Conservation (phyloP, 2,329 filamentous ascomycete genomes). For the Sclerotinia nivalis region DNA sequence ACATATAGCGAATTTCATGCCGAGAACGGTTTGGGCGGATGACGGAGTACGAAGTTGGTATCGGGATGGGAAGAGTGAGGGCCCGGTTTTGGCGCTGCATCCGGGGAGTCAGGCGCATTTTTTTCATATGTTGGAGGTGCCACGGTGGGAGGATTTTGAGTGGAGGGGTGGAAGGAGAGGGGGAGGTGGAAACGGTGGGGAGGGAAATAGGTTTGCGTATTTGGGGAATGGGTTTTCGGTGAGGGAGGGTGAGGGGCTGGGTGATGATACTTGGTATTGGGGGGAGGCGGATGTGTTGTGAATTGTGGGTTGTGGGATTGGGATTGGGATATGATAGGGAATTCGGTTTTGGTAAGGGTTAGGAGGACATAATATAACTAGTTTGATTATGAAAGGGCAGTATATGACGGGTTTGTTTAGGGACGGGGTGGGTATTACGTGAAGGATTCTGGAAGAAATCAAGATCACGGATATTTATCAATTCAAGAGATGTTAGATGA, state of each 20-base stretch:
- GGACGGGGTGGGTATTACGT: background rate
- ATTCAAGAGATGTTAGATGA: background rate
- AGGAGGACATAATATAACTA: too few relatives aligned
- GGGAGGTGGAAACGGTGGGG: background rate
- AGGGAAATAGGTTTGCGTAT: constrained; percentile 24
- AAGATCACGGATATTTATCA: background rate
- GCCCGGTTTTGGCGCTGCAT: constrained; percentile 28
- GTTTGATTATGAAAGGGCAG: accelerated
- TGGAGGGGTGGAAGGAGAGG: background rate
- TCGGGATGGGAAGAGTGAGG: constrained; percentile 27
- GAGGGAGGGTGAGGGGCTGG: constrained; percentile 15
- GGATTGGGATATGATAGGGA: too few relatives aligned
- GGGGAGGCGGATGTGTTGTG: constrained; percentile 7
- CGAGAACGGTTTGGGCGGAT: constrained; percentile 32
- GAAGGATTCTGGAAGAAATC: background rate
- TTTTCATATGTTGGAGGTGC: constrained; percentile 24
- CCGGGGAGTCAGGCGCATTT: constrained; percentile 29
- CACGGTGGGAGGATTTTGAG: constrained; percentile 28
- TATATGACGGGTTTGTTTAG: background rate
- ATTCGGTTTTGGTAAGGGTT: too few relatives aligned
- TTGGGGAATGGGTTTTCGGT: constrained; percentile 28
- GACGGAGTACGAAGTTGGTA: constrained; percentile 33
- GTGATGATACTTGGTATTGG: constrained; percentile 24
- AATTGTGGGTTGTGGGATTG: background rate
- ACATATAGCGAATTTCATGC: constrained; percentile 38